Evolutionary conservation across 192 early-diverging fungal genomes (phyloP).

Genomic region (Linnemannia exigua): DNA sequence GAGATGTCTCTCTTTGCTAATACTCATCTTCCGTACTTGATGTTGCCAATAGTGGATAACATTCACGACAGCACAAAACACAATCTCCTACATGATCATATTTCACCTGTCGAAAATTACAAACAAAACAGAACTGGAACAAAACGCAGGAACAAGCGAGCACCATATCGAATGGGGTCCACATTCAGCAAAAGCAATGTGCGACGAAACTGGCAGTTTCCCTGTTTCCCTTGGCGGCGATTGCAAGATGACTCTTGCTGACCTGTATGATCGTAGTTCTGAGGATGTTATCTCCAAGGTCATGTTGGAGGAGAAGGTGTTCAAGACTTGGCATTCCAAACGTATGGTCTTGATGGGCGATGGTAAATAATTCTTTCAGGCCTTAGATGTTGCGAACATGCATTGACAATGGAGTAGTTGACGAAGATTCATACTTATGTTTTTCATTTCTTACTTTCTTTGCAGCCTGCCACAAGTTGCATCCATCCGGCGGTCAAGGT

Average conservation of each 20-base stretch:
- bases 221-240: slow-evolving; percentile 5
- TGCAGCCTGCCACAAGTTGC: neutral
- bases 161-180: neutral
- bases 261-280: slow-evolving; percentile 1
- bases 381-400: too few relatives aligned
- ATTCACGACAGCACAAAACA: too few relatives aligned
- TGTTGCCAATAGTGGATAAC: neutral
- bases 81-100: neutral
- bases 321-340: slow-evolving; percentile 9
- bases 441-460: neutral
- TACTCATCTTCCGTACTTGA: too few relatives aligned
- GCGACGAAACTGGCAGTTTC: slow-evolving; percentile 1
- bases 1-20: too few relatives aligned
- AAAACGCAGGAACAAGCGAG: neutral
- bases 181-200: neutral
- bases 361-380: neutral
- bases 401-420: too few relatives aligned
- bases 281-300: slow-evolving; percentile 15
- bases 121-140: neutral
- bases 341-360: slow-evolving; percentile 9
- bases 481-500: slow-evolving; percentile 7
- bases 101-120: neutral
- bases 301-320: slow-evolving; percentile 15
- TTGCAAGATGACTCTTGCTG: neutral
- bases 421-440: neutral